phyloP scores from a whole-genome alignment of 257 asterid species.

The Ophiorrhiza pumila region DNA sequence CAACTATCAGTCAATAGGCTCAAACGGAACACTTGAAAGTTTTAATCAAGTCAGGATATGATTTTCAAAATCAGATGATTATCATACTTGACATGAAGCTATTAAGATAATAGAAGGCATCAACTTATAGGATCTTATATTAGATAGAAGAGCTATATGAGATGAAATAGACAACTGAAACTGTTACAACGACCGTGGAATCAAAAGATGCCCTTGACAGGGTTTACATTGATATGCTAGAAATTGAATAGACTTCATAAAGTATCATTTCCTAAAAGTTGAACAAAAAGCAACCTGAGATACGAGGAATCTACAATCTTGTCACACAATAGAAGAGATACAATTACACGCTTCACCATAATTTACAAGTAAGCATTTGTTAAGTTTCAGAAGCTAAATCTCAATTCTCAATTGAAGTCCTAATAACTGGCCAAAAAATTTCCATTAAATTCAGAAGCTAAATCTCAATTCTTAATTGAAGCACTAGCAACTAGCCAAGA shows the following conservation, averaged over 20 bases:
- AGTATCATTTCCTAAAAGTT: not conserved
- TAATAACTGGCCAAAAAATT: too few species aligned
- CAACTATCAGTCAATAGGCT: slow-evolving; percentile 6
- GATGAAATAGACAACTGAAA: not conserved
- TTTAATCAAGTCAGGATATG: not conserved
- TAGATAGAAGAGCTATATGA: not conserved
- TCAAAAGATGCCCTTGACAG: not conserved
- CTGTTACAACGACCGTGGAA: not conserved
- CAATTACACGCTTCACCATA: not conserved
- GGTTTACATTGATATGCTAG: not conserved
- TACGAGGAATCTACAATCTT: not conserved
- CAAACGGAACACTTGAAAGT: not conserved
- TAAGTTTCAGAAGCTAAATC: not conserved
- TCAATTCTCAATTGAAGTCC: not conserved
- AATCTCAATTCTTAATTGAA: not conserved
- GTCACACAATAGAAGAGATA: not conserved
- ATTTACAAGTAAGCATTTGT: not conserved
- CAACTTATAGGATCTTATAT: not conserved
- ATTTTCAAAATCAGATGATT: not conserved
- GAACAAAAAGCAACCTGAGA: not conserved
- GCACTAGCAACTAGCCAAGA: not conserved
- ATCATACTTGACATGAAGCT: not conserved
- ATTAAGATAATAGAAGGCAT: not conserved
- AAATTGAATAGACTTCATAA: not conserved
- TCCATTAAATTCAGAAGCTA: not conserved